A percentile compares a stretch with the other conserved stretches of the same genome.
Conservation (phyloP, 179 eudicot genomes). For the Silene coronaria region DNA sequence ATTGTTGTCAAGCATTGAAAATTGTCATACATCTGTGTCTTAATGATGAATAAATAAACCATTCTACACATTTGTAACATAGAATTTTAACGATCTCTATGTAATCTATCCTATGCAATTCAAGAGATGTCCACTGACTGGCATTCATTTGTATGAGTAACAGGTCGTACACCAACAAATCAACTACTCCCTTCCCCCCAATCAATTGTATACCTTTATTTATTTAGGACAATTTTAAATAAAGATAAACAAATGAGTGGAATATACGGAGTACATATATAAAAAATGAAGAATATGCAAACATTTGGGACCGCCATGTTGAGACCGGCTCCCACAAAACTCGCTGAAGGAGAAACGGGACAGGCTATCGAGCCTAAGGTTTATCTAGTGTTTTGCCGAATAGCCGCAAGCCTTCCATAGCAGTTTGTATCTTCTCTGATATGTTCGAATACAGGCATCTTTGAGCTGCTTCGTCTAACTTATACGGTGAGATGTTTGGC, state of each 20-base stretch:
- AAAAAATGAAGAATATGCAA: no score
- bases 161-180: no score
- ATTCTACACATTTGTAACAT: no score
- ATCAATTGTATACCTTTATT: no score
- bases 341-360: background rate
- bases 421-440: conserved; percentile 58
- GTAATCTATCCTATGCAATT: background rate
- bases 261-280: background rate
- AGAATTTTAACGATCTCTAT: no score
- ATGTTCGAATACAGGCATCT: conserved; percentile 55
- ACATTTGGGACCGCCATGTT: background rate
- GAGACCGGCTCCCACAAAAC: background rate
- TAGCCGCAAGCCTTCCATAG: conserved; percentile 59
- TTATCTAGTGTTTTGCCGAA: conserved; percentile 26
- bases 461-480: conserved; percentile 74
- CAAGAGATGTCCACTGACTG: no score
- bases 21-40: no score
- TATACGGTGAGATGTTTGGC: conserved; percentile 41
- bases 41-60: no score
- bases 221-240: background rate
- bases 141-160: no score
- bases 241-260: background rate
- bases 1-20: no score
- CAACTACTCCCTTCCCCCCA: conserved; percentile 67
- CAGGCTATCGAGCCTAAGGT: conserved; percentile 4